phyloP scores from a whole-genome alignment of 345 rosid genomes.

The Moricandia moricandioides region DNA sequence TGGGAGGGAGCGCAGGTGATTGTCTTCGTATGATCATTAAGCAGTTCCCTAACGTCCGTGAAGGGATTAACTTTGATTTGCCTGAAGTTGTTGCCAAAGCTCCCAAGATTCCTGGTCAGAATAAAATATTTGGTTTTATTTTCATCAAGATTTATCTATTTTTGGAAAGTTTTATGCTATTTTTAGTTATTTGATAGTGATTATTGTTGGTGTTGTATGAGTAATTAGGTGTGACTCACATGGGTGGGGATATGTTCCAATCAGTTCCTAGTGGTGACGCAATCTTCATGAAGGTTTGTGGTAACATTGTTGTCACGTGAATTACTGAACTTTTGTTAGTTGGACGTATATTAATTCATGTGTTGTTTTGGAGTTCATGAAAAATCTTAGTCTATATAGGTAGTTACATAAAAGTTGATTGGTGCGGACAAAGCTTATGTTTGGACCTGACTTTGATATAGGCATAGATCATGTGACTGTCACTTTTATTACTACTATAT shows the following conservation, averaged over 20 bases:
- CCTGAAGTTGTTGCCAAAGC: slow-evolving; percentile 85
- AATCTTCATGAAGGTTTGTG: slow-evolving; percentile 72
- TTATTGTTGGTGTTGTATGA: neutral
- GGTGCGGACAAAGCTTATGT: neutral
- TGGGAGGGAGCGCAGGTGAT: slow-evolving; percentile 96
- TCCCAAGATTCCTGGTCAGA: slow-evolving; percentile 62
- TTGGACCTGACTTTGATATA: neutral
- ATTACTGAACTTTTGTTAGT: neutral
- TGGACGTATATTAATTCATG: neutral
- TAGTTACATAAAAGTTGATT: neutral
- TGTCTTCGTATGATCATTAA: slow-evolving; percentile 76
- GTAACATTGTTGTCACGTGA: slow-evolving; percentile 18
- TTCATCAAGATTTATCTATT: neutral
- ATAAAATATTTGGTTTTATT: neutral
- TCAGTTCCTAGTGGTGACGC: slow-evolving; percentile 65
- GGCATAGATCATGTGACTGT: neutral
- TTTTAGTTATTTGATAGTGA: neutral
- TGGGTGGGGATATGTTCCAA: slow-evolving; percentile 71
- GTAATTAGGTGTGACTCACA: slow-evolving; percentile 53
- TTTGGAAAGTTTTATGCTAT: neutral
- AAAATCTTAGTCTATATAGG: neutral
- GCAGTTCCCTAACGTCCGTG: slow-evolving; percentile 45
- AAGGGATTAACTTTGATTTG: slow-evolving; percentile 81
- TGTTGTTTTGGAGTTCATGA: neutral
- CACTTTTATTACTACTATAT: neutral